Base-by-base conservation (phyloP, 2,329 filamentous ascomycete genomes). In the Dactylella cylindrospora region DNA sequence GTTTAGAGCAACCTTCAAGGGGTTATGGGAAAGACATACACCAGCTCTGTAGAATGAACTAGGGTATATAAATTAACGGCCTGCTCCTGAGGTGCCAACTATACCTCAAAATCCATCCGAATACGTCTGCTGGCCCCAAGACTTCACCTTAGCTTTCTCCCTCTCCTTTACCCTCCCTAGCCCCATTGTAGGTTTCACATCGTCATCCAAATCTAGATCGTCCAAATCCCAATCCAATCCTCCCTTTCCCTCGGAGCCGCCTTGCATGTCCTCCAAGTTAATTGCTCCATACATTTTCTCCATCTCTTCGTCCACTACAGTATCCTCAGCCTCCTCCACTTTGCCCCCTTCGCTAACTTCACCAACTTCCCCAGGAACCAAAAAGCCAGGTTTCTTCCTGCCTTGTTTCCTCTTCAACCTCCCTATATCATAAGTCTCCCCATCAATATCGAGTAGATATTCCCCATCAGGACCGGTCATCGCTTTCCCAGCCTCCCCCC, bases 391-490 rank as follows among this genome's bases (percentile, higher is more conserved):
- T 23, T 22, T 25, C 17, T 23, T 31, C 12, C 19, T 44, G 40
- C 5, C 8, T 29, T n/a, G 8, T 8, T 20, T 33, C 25, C 23
- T 41, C 43, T 35, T 54, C n/a, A 62, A 17, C 10, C 41, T 49
- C 1, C 39, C 57, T 6, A 62, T 35, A 40, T 62, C 57, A 19
- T 33, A 45, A 2, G 49, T 62, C 32, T 50, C 20, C 6, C 57
- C 57, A 10, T 62, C 57, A n/a, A 62, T 35, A 5, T 54, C 41
- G n/a, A 62, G 36, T 9, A 62, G 25, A 36, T 52, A 53, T 15
- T 36, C 49, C 20, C 44, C 55, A 15, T 47, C 36, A 6, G 26
- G 22, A 9, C 43, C 46, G 23, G 43, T 28, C 17, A 41, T 29
- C 26, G 20, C 7, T 6, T 25, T 38, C 10, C 49, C 57, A 5